phyloP scores from a whole-genome alignment of 768 basidiomycete species.

The Boletus subparvulus region DNA sequence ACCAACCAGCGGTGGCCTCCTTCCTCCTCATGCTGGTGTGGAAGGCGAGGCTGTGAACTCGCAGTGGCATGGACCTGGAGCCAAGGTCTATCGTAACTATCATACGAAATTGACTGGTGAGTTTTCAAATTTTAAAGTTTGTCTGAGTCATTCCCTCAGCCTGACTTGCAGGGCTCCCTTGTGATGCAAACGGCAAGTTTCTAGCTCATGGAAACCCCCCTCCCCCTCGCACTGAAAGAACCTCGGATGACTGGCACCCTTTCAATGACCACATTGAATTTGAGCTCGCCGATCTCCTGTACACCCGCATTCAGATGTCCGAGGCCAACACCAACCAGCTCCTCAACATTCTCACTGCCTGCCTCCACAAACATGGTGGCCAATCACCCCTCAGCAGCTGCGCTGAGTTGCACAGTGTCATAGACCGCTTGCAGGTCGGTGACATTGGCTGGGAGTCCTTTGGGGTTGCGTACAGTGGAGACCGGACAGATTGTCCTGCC shows the following conservation, averaged over 20 bases:
- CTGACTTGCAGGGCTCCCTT: background rate
- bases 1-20: too few relatives aligned
- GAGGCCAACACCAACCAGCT: background rate
- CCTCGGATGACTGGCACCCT: background rate
- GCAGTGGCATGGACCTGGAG: background rate
- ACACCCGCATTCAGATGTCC: background rate
- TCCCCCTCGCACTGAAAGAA: background rate
- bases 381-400: background rate
- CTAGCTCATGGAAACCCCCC: constrained; percentile 7
- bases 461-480: background rate
- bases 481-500: background rate
- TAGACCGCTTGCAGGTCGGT: background rate
- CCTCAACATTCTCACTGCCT: background rate
- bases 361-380: background rate
- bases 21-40: too few relatives aligned
- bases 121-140: too few relatives aligned
- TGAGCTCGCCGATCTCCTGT: constrained; percentile 1
- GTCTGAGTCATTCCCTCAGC: too few relatives aligned
- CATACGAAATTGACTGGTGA: background rate
- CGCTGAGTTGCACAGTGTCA: background rate
- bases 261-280: background rate
- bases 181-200: background rate
- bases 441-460: background rate
- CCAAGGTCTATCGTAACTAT: constrained; percentile 1
- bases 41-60: background rate